These are phyloP conservation scores for Fusarium staphyleae DNA, from an alignment of 2,329 filamentous ascomycete genomes.

Conservation along the genomic window DNA sequence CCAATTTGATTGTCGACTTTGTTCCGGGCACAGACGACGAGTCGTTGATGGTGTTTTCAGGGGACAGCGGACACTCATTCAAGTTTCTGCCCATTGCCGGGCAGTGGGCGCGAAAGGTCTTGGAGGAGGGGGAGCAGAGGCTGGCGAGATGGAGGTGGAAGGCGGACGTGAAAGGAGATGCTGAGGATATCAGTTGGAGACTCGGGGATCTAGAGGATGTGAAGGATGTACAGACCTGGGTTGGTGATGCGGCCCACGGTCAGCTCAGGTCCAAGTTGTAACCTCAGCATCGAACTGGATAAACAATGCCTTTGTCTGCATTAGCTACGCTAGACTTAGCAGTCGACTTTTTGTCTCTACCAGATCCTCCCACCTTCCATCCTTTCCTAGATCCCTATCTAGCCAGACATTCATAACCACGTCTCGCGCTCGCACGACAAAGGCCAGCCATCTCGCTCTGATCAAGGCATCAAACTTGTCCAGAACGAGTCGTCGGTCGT, in stretches of 20 bases:
- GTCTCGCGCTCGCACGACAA: constrained; percentile 3
- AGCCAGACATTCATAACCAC: constrained; percentile 9
- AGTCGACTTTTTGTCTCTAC: constrained; percentile 7
- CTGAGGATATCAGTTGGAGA: constrained; percentile 46
- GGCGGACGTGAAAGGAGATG: constrained; percentile 35
- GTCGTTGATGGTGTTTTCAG: constrained; percentile 56
- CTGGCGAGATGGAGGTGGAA: constrained; percentile 61
- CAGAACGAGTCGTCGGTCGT: constrained; percentile 4
- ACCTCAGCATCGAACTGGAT: no score
- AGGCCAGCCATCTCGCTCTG: constrained; percentile 3
- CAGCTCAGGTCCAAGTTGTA: constrained; percentile 9
- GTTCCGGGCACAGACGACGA: constrained; percentile 55
- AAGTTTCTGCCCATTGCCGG: constrained; percentile 68
- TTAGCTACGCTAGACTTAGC: constrained; percentile 7
- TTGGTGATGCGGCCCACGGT: not conserved
- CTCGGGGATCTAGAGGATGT: constrained; percentile 41
- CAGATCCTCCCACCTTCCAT: constrained; percentile 11
- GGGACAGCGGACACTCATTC: constrained; percentile 67
- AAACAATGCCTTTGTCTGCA: no score
- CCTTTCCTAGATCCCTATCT: constrained; percentile 6
- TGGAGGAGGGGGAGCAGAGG: constrained; percentile 54
- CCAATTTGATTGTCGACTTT: constrained; percentile 65
- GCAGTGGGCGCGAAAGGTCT: constrained; percentile 55
- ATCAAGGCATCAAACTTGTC: constrained; percentile 11
- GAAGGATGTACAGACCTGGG: constrained; percentile 18